Base-by-base conservation (phyloP, 2,329 filamentous ascomycete species). In the Colletotrichum orbiculare region DNA sequence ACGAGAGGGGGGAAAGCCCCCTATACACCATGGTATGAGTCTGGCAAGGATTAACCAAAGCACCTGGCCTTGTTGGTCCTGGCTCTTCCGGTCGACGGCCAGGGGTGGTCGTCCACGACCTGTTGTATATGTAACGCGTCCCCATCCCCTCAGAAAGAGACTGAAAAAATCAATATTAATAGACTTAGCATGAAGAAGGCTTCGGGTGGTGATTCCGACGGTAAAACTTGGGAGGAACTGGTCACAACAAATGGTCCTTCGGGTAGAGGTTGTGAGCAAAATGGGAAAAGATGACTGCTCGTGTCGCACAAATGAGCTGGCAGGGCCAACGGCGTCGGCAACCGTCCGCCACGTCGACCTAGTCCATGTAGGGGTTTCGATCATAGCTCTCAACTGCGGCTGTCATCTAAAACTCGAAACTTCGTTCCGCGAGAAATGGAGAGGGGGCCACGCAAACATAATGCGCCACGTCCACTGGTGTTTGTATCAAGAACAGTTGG, bases 281-380 rank as follows among this genome's bases (percentile, higher is more conserved):
- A 48, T 50, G n/a, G 38, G 25, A 34, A 35, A 34, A 48, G 35
- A 47, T 62, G 62, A 65, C 58, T 47, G 46, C 52, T 62, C 52
- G 37, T 13, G 58, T 65, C 35, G 33, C 17, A 62, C 62, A 37
- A 12, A 8, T 17, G 42, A 10, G 43, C 15, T 37, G 25, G 25
- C 25, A 35, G 11, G n/a, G n/a, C 8, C 42, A 35, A 54, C 34
- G 17, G 35, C 38, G 37, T 25, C 55, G 25, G 57, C 41, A 13
- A 9, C 35, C 17, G 42, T 25, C 39, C 46, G 46, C 34, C 33
- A 43, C 39, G 39, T 9, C 50, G 38, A 39, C 50, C 50, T 54
- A 45, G 15, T 45, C 43, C 13, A 39, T 6, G 37, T 25, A 25
- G 25, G 25, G 25, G 25, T 4, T 25, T 25, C 25, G 25, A 25